phyloP scores from a whole-genome alignment of 2,329 filamentous ascomycete genomes.

The Ceratocystis cacaofunesta region DNA sequence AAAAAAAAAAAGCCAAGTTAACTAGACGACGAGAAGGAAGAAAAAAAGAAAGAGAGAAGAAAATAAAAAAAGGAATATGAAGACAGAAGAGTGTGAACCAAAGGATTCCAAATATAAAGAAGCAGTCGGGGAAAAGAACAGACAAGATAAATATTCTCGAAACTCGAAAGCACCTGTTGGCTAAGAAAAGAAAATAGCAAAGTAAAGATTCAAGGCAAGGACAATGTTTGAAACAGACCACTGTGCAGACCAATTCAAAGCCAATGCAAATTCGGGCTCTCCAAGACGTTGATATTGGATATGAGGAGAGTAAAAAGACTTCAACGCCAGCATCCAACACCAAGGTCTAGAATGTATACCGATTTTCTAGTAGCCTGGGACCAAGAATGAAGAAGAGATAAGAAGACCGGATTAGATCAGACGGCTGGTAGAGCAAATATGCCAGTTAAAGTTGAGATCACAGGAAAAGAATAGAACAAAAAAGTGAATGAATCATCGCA shows the following conservation, averaged over 20 bases:
- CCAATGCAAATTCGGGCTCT: neutral
- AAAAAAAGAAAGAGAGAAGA: neutral
- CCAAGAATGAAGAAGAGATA: neutral
- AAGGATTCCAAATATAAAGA: neutral
- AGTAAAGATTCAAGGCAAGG: neutral
- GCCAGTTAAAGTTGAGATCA: neutral
- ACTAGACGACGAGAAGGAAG: constrained; percentile 4
- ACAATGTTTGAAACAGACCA: neutral
- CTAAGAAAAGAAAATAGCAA: constrained; percentile 5
- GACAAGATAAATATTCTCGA: constrained; percentile 4
- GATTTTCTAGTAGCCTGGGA: neutral
- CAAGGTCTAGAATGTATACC: neutral
- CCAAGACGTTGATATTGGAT: neutral
- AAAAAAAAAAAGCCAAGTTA: constrained; percentile 2
- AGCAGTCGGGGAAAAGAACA: neutral
- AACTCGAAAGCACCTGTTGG: neutral
- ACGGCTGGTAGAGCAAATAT: neutral
- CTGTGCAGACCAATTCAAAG: neutral
- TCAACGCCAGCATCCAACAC: neutral
- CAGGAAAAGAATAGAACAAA: constrained; percentile 1
- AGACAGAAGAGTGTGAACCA: neutral
- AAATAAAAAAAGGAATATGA: neutral
- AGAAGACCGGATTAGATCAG: neutral
- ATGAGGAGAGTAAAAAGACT: neutral
- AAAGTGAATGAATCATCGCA: constrained; percentile 9